Percentiles rank a stretch among this genome's conserved stretches.
phyloP scores from a whole-genome alignment of 1,139 yeast species.

The Candida tetrigidarum region DNA sequence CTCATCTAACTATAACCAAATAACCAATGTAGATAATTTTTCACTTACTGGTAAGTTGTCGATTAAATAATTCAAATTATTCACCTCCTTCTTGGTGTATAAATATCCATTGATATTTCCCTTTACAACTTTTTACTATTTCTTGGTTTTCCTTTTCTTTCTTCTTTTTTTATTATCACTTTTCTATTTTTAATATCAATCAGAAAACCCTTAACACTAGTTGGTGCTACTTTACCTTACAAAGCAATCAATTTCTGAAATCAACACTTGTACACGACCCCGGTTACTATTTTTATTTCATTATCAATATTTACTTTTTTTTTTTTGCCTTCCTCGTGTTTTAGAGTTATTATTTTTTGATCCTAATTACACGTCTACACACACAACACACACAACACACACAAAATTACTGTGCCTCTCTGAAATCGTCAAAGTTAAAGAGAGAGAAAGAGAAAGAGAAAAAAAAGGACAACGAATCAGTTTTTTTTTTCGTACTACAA shows the following conservation, averaged over 20 bases:
- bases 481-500: constrained; percentile 2
- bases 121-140: not conserved
- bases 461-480: constrained; percentile 15
- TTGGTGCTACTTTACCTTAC: too few relatives aligned
- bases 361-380: not conserved
- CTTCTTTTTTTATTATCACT: not conserved
- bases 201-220: too few relatives aligned
- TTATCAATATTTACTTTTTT: not conserved
- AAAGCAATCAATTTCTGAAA: too few relatives aligned
- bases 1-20: too few relatives aligned
- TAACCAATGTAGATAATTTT: not conserved
- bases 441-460: constrained; percentile 7
- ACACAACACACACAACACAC: not conserved
- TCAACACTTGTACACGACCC: not conserved
- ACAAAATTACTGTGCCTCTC: not conserved
- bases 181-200: not conserved
- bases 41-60: too few relatives aligned
- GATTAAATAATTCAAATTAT: too few relatives aligned
- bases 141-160: not conserved
- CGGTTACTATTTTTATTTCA: not conserved
- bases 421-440: constrained; percentile 2
- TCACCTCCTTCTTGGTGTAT: not conserved
- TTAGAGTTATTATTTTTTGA: not conserved
- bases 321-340: not conserved
- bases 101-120: constrained; percentile 3